phyloP scores from a whole-genome alignment of 2,329 filamentous ascomycete species.

The Furcasterigmium furcatum region DNA sequence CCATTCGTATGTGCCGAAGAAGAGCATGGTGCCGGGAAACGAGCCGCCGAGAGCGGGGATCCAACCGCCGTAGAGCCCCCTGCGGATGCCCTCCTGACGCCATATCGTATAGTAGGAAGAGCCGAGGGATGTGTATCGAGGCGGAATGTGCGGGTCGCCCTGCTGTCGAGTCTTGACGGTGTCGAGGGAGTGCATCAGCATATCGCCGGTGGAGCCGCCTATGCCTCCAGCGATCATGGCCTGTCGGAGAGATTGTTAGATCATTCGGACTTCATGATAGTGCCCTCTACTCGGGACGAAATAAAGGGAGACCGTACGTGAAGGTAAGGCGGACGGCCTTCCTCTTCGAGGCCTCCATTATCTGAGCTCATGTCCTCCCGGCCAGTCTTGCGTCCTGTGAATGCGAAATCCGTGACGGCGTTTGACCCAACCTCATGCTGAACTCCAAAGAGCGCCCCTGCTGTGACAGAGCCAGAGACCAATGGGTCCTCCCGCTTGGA shows the following conservation, averaged over 20 bases:
- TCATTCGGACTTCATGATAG: too few relatives aligned
- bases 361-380: conserved; percentile 10
- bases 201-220: conserved; percentile 89
- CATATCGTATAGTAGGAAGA: conserved; percentile 91
- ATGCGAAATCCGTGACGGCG: conserved; percentile 23
- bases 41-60: conserved; percentile 86
- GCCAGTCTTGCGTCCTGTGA: conserved; percentile 6
- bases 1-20: conserved; percentile 95
- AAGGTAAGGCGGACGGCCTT: conserved; percentile 39
- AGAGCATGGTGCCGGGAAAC: conserved; percentile 89
- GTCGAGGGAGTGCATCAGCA: conserved; percentile 98
- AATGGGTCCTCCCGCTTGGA: conserved; percentile 10
- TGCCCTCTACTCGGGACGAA: too few relatives aligned
- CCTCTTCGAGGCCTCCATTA: conserved; percentile 33
- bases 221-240: conserved; percentile 93
- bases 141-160: conserved; percentile 88
- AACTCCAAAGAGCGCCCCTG: conserved; percentile 28
- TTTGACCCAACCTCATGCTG: conserved; percentile 24
- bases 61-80: conserved; percentile 92
- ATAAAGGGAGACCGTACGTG: conserved; percentile 28
- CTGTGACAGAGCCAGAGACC: conserved; percentile 20
- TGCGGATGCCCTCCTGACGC: conserved; percentile 82
- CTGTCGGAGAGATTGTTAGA: conserved; percentile 37
- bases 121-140: conserved; percentile 87
- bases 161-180: conserved; percentile 98